Evolutionary conservation across 2,329 filamentous ascomycete genomes (phyloP), one percentile per base, ranked within the genome.

Genomic region (Mycosphaerelloides madeirae): DNA sequence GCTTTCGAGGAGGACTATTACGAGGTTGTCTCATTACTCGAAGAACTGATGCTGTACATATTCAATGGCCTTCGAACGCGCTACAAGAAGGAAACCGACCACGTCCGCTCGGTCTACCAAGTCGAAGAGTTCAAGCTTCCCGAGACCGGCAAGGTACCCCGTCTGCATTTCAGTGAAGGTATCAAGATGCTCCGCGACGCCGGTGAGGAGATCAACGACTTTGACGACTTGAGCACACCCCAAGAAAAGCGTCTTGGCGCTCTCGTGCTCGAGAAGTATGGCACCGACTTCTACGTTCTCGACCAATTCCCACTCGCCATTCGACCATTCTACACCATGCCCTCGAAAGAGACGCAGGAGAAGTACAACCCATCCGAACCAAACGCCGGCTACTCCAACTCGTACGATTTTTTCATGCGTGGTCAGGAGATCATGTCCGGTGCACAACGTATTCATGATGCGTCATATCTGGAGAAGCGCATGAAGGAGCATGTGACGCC

Each of bases 281-380:
- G 85, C 64, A 93, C 89, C 48, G 93, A 98, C 72, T 97, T 97
- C 73, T 97, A 95, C 72, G 84, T 94, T 16, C 79, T 98, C 51
- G 91, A 97, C 75, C 93, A 97, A 70, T 98, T 95, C 76, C 93
- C 93, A 34, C 82, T 93, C 67, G 75, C 76, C 29, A 87, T 93
- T 15, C 81, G 93, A 22, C 91, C 91, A 4, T 95, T 95, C 70
- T 97, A 96, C 70, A 89, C 91, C 50, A 87, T 91, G 73, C 81
- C 86, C 42, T 85, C 86, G 61, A 79, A 80, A 2, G 72, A 78
- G 33, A 79, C 85, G 58, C 74, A 79, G 43, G 59, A 57, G 20
- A 49, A 64, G 28, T 66, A 70, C 31, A 62, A 68, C 54, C 59
- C 68, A 6, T 56, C 74, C 67, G 45, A 62, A 36, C 62, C 63